These are phyloP conservation scores for Cercis canadensis DNA, from an alignment of 306 rosid species.

Conservation along the genomic window DNA sequence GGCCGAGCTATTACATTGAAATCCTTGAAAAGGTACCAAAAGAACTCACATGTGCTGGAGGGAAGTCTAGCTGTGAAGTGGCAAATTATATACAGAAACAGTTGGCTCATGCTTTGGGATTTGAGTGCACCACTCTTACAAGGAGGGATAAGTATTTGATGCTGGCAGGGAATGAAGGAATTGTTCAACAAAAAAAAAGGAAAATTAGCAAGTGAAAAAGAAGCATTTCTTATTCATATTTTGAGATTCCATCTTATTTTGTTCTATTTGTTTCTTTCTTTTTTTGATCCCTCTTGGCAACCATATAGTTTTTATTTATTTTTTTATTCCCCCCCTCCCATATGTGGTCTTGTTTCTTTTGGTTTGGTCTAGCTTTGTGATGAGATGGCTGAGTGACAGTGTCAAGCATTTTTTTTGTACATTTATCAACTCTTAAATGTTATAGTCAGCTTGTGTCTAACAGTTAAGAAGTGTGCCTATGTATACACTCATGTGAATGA, in stretches of 20 bases:
- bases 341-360: slow-evolving; percentile 7
- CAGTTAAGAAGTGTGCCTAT: too few species aligned
- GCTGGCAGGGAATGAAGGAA: slow-evolving; percentile 93
- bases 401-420: not conserved
- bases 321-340: too few species aligned
- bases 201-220: slow-evolving; percentile 17
- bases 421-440: slow-evolving; percentile 6
- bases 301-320: not conserved
- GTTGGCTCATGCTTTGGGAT: slow-evolving; percentile 82
- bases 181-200: slow-evolving; percentile 47
- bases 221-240: not conserved
- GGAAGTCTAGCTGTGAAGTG: slow-evolving; percentile 74
- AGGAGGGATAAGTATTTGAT: slow-evolving; percentile 91
- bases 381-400: too few species aligned
- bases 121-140: slow-evolving; percentile 76
- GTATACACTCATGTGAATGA: too few species aligned
- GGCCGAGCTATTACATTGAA: slow-evolving; percentile 60
- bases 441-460: too few species aligned
- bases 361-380: not conserved
- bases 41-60: slow-evolving; percentile 68
- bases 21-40: slow-evolving; percentile 70
- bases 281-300: not conserved
- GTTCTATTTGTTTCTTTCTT: too few species aligned
- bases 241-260: not conserved
- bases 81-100: slow-evolving; percentile 76